Evolutionary conservation across 176 grass and related monocot species (phyloP).

Genomic region (Coix lacrymajobi): DNA sequence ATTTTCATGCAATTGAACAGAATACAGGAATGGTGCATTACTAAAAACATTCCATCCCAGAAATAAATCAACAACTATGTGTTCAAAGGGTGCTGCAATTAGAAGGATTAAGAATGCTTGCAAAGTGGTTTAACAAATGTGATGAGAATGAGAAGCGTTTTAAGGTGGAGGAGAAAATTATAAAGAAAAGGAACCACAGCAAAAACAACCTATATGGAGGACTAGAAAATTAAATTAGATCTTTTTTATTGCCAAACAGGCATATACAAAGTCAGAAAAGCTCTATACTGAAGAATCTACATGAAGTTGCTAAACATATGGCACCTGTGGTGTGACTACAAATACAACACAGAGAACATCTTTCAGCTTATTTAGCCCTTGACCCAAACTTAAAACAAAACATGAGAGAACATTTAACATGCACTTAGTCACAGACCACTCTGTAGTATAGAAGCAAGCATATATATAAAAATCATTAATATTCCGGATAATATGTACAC

Average conservation of each 20-base stretch:
- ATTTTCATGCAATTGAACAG: background rate
- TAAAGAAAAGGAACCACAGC: background rate
- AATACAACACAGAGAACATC: background rate
- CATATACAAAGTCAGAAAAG: background rate
- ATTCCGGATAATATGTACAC: background rate
- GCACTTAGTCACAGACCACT: background rate
- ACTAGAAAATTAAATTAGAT: background rate
- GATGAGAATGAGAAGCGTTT: background rate
- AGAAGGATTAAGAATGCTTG: background rate
- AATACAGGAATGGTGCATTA: background rate
- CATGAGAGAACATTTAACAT: background rate
- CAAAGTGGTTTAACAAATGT: background rate
- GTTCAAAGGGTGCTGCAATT: background rate
- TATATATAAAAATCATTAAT: background rate
- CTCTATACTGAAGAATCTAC: background rate
- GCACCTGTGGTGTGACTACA: background rate
- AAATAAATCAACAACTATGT: background rate
- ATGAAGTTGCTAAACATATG: conserved; percentile 10
- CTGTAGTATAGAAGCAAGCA: background rate
- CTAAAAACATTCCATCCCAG: background rate
- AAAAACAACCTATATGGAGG: background rate
- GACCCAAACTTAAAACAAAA: background rate
- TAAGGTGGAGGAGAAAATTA: background rate
- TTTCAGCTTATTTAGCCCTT: background rate
- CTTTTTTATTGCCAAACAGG: background rate